phyloP scores from a whole-genome alignment of 176 grass and related monocot genomes.

The Coix lacrymajobi region DNA sequence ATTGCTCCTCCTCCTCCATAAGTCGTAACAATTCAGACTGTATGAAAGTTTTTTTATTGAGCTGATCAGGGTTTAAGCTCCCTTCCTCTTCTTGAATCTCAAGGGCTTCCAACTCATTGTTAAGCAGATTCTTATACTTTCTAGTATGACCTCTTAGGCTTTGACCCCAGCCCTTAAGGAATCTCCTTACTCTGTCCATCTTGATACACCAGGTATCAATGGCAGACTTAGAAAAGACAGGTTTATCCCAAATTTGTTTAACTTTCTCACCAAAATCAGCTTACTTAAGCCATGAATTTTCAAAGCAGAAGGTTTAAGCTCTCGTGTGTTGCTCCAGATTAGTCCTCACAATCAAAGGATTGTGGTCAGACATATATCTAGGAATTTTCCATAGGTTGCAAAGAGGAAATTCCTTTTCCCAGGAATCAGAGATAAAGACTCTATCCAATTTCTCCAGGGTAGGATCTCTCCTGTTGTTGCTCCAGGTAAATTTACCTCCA shows the following conservation, averaged over 20 bases:
- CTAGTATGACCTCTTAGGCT: neutral
- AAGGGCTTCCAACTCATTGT: neutral
- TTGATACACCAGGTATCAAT: neutral
- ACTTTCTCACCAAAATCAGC: accelerated
- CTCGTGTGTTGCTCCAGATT: accelerated
- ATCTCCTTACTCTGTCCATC: neutral
- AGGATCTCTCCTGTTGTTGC: neutral
- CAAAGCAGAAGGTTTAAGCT: too few relatives aligned
- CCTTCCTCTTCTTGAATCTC: too few relatives aligned
- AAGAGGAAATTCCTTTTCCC: neutral
- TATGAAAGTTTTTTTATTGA: neutral
- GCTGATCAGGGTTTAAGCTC: accelerated
- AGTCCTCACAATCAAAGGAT: neutral
- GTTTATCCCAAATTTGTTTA: neutral
- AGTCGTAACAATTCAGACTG: neutral
- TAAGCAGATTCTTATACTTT: too few relatives aligned
- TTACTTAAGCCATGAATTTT: too few relatives aligned
- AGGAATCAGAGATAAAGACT: accelerated
- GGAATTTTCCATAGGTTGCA: neutral
- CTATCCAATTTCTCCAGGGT: neutral
- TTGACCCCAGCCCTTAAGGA: neutral
- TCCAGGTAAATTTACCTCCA: neutral
- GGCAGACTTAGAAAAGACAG: accelerated
- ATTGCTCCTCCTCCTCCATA: neutral
- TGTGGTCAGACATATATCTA: neutral